Evolutionary conservation across 2,329 filamentous ascomycete genomes (phyloP).

Genomic region (Mycosphaerella sp.): DNA sequence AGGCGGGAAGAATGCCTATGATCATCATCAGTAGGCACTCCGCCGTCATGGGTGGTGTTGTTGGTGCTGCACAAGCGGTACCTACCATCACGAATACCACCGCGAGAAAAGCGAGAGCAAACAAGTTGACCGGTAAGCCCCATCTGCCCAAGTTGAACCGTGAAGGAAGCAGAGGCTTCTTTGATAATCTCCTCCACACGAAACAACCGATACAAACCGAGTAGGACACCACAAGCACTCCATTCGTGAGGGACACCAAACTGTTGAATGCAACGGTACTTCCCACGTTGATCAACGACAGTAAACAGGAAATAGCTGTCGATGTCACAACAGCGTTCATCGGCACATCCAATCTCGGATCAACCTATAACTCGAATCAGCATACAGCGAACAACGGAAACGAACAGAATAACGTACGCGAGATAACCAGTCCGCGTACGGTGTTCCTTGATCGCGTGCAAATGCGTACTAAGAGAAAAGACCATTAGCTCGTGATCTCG

Average conservation of each 20-base stretch:
- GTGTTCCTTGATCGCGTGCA: constrained; percentile 2
- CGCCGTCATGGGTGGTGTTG: too few species aligned
- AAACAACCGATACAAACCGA: constrained; percentile 22
- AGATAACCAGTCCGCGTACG: constrained; percentile 1
- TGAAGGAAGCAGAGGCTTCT: constrained; percentile 18
- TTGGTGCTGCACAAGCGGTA: too few species aligned
- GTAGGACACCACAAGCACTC: constrained; percentile 31
- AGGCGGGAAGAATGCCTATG: constrained; percentile 19
- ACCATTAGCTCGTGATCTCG: not conserved
- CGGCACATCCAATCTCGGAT: constrained; percentile 16
- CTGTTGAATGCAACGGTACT: constrained; percentile 39
- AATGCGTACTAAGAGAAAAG: not conserved
- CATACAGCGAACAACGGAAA: not conserved
- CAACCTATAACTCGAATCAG: not conserved
- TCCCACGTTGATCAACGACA: constrained; percentile 29
- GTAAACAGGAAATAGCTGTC: constrained; percentile 16
- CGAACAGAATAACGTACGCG: not conserved
- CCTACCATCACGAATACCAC: constrained; percentile 7
- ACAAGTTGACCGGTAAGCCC: constrained; percentile 16
- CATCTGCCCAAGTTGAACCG: constrained; percentile 23
- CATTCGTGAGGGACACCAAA: constrained; percentile 32
- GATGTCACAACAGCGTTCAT: constrained; percentile 23
- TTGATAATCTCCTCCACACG: constrained; percentile 18
- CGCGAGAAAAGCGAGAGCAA: constrained; percentile 18
- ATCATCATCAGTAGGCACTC: not conserved